Evolutionary conservation across 345 rosid genomes (phyloP), one percentile per base, ranked within the genome.

Genomic region (Geranium brycei): DNA sequence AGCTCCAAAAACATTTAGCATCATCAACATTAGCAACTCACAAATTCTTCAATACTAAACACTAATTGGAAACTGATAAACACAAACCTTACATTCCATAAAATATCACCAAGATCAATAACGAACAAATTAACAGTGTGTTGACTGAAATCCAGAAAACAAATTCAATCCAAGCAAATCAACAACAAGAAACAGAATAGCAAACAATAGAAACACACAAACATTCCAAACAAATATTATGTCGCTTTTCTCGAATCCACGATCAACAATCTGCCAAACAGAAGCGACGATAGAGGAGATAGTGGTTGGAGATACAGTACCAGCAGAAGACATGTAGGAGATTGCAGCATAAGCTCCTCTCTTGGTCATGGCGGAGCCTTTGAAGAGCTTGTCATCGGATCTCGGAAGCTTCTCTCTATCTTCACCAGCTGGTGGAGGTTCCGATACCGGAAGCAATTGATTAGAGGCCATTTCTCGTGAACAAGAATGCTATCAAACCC

Each of bases 301-400:
- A n/a, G 30, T 8, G 2, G 5, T n/a, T 6, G 0, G 12, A 31
- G 41, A 16, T 13, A 35, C 17, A 14, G 19, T 40, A 95, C 99
- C 99, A 19, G 99, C 96, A 66, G 92, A 95, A 19, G 89, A 19
- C 99, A 95, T 91, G 86, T 95, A 95, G 58, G 89, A 83, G 66
- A 91, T 19, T 62, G 99, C 96, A 58, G 99, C 99, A 64, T 78
- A 77, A 19, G 92, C 92, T 30, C 99, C 97, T 58, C 87, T 71
- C 69, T 74, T 91, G 66, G 97, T 91, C 99, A 91, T 87, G 79
- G 97, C 78, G 73, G 97, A 88, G 79, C 97, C 99, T 76, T 71
- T 79, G 59, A 90, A 93, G 58, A 87, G 75, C 70, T 78, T 82
- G 10, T 85, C 97, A 28, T 85, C 91, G 65, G 77, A 84, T 76